Evolutionary conservation across 164 flowering plant genomes (phyloP).

Genomic region (Liquidambar formosana): DNA sequence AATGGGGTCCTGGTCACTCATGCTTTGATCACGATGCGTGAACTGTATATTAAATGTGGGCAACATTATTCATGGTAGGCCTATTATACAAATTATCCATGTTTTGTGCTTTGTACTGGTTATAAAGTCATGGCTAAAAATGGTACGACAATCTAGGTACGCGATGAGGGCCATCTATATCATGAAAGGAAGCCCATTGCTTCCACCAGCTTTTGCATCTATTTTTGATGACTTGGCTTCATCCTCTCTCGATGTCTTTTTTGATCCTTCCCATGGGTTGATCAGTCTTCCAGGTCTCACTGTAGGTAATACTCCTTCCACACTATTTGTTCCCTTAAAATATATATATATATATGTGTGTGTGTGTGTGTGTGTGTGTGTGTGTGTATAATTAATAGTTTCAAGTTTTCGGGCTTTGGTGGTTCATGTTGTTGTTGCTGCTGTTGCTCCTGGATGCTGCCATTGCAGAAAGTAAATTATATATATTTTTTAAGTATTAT

Average conservation of each 20-base stretch:
- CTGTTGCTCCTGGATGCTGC: neutral
- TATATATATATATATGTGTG: neutral
- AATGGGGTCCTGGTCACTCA: conserved; percentile 91
- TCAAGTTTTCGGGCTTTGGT: neutral
- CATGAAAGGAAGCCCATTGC: conserved; percentile 90
- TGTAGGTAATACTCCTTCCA: conserved; percentile 51
- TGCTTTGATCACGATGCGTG: conserved; percentile 80
- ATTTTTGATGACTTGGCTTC: conserved; percentile 94
- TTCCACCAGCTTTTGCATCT: conserved; percentile 94
- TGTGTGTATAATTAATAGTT: neutral
- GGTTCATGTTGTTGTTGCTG: neutral
- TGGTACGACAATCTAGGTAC: conserved; percentile 57
- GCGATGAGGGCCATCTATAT: conserved; percentile 91
- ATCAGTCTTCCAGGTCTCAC: conserved; percentile 83
- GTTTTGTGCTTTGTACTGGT: neutral
- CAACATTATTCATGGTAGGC: conserved; percentile 92
- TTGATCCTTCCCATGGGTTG: conserved; percentile 83
- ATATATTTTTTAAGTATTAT: neutral
- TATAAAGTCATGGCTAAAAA: neutral
- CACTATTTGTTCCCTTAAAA: neutral
- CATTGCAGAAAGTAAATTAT: neutral
- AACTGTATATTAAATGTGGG: conserved; percentile 71
- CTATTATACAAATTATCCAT: conserved; percentile 1
- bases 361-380: no score
- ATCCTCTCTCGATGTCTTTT: conserved; percentile 94